Percentiles rank a stretch among this genome's conserved stretches.
phyloP scores from a whole-genome alignment of 139 green algal genomes.

The Chlorokybus atmophyticus region DNA sequence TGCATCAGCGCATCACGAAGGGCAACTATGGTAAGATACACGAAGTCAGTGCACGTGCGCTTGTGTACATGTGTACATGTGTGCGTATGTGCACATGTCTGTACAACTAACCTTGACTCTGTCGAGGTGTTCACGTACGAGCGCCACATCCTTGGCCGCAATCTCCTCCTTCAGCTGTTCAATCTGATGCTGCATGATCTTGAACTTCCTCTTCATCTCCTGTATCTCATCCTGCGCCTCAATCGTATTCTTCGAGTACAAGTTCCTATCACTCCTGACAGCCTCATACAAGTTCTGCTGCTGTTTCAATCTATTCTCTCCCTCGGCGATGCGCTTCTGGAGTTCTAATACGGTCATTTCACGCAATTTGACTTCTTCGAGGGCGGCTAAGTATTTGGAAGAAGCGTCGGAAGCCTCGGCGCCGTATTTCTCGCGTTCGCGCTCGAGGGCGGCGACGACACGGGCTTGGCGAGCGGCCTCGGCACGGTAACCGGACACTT shows the following conservation, averaged over 20 bases:
- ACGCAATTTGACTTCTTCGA: constrained; percentile 73
- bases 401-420: constrained; percentile 56
- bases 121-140: constrained; percentile 82
- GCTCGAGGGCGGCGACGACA: constrained; percentile 56
- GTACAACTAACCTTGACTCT: constrained; percentile 63
- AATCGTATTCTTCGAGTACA: constrained; percentile 80
- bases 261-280: constrained; percentile 66
- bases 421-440: constrained; percentile 65
- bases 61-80: too few species aligned
- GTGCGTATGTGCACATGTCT: too few species aligned
- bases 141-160: constrained; percentile 53
- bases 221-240: constrained; percentile 75
- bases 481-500: constrained; percentile 59
- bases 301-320: constrained; percentile 69
- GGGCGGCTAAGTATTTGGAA: constrained; percentile 52
- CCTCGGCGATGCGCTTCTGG: constrained; percentile 73
- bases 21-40: too few species aligned
- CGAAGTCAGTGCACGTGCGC: too few species aligned
- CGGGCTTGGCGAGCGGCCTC: constrained; percentile 59
- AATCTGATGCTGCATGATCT: constrained; percentile 75
- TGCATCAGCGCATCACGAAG: too few species aligned
- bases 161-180: constrained; percentile 85
- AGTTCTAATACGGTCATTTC: constrained; percentile 77
- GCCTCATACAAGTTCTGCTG: constrained; percentile 73
- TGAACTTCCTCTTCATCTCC: constrained; percentile 85